Evolutionary conservation across 306 rosid genomes (phyloP), one percentile per base, ranked within the genome.

Genomic region (Medicago ruthenica): DNA sequence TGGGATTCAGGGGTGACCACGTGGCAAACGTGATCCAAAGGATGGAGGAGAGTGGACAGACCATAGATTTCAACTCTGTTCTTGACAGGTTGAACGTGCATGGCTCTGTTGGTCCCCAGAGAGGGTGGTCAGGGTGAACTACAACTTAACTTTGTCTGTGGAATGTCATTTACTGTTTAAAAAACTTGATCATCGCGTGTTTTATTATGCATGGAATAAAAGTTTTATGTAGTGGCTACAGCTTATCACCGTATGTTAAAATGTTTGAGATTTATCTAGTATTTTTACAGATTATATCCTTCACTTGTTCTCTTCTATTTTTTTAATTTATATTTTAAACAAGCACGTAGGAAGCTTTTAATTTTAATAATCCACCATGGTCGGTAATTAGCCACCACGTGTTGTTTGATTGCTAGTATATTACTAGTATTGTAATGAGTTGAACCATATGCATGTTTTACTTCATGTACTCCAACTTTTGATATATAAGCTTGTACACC

Each of bases 191-290:
- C 87, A 86, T 86, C 88, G 97, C 96, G 89, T 85, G 86, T 92
- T 95, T 92, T 95, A 85, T 75, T 84, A 90, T 91, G 96, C 98
- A 96, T 85, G 83, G 92, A 96, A 92, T 92, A 92, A 90, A 86
- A 83, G 81, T 85, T 79, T 54, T 68, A 70, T 86, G 79, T 81
- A 16, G 42, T 54, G 82, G 61, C 79, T 67, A 79, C 84, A 58
- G 62, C 76, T 55, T 86, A 78, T 78, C 79, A 67, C 70, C 85
- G n/a, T 84, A 63, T 84, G 80, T 78, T 68, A 80, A 60, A 60
- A 81, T 78, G 79, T 75, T 45, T 70, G 12, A 44, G 77, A 18
- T 77, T 78, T 72, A 16, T 75, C 27, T 66, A 44, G 66, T 71
- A 64, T 70, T 70, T 76, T 53, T 76, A 54, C 74, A 70, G 77